Base-by-base conservation (phyloP, 2,329 filamentous ascomycete species). In the Diplodia scrobiculata region DNA sequence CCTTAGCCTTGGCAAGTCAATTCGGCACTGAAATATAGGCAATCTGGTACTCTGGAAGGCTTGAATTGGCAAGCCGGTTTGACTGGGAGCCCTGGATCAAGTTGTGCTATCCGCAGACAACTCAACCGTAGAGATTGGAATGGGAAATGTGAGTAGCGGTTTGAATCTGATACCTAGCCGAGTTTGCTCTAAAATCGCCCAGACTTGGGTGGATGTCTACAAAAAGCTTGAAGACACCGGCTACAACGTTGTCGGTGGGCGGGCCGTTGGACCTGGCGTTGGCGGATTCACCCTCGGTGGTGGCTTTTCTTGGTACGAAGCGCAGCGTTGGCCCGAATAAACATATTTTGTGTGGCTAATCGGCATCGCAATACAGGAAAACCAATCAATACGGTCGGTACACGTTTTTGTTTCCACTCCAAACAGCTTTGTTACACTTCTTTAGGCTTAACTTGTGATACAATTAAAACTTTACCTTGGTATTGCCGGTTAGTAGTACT, bases 261-360 rank as follows among this genome's bases (percentile, higher is more conserved):
- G 58, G 11, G 50, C 58, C 1, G 27, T 62, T 21, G 58, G 58
- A 10, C 58, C 58, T 1, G 58, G 58, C 5, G 29, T 62, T 3
- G 58, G 58, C 17, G 58, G 58, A 3, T 62, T 62, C 13, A 62
- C 58, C 13, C 58, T 62, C 6, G 58, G 58, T 47, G 58, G 58
- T 5, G 58, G 58, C 2, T 62, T 25, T 50, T 62, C 58, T 10
- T 62, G 58, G 58, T 62, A 50, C 9, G 29, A 36, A 21, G 17
- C 38, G 5, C 9, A 25, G 10, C 7, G 50, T 17, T 17, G 25
- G 25, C 5, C 14, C 27, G 9, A 7, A 1, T 53, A 10, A 3
- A 34, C 32, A 34, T 1, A 34, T 10, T 9, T 25, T 9, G 10
- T 27, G 3, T 25, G 2, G n/a, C 27, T 47, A 9, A 47, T 36